These are phyloP conservation scores for Boletus barrowsii DNA, from an alignment of 768 basidiomycete genomes.

Conservation along the genomic window DNA sequence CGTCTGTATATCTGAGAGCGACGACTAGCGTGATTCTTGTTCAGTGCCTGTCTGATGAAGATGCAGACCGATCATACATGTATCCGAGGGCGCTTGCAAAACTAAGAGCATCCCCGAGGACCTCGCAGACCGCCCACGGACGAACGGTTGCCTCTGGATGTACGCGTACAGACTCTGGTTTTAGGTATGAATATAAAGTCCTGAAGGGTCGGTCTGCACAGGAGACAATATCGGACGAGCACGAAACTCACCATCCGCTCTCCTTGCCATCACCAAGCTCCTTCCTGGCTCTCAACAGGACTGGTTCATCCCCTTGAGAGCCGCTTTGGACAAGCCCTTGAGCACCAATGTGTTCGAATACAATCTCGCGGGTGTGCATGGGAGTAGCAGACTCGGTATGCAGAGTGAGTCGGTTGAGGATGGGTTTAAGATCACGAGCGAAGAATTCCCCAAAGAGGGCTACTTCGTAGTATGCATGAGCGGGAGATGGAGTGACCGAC, in stretches of 20 bases:
- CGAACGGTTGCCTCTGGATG: constrained; percentile 86
- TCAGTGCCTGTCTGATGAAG: background rate
- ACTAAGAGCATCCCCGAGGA: constrained; percentile 74
- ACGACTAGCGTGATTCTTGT: constrained; percentile 37
- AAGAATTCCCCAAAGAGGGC: constrained; percentile 83
- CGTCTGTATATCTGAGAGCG: constrained; percentile 79
- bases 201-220: constrained; percentile 33
- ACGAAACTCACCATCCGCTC: constrained; percentile 55
- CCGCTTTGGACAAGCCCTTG: constrained; percentile 53
- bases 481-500: constrained; percentile 26
- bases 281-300: constrained; percentile 69
- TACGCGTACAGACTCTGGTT: constrained; percentile 79
- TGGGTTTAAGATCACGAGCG: constrained; percentile 66
- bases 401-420: constrained; percentile 78
- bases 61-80: constrained; percentile 41
- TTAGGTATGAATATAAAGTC: constrained; percentile 76
- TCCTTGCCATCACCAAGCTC: constrained; percentile 57
- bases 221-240: background rate
- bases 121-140: constrained; percentile 78
- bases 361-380: constrained; percentile 72
- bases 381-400: constrained; percentile 74
- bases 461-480: constrained; percentile 77
- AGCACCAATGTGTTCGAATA: constrained; percentile 78
- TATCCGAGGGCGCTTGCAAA: constrained; percentile 82
- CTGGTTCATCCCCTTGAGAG: constrained; percentile 54